Evolutionary conservation across 2,329 filamentous ascomycete species (phyloP).

Genomic region (Monosporascus sp.): DNA sequence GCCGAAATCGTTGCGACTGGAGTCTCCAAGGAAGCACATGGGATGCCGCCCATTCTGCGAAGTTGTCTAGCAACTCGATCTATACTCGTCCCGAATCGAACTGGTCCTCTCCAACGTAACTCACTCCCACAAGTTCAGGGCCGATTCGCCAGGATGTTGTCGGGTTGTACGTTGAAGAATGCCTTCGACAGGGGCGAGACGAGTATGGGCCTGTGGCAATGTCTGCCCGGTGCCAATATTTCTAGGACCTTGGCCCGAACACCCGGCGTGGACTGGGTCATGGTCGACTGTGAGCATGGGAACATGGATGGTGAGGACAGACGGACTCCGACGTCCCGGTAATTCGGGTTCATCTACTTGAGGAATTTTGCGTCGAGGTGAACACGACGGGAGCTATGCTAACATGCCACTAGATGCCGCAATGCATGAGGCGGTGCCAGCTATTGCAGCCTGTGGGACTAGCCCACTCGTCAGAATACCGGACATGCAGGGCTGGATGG

Average conservation of each 20-base stretch:
- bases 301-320: conserved; percentile 42
- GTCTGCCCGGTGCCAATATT: conserved; percentile 55
- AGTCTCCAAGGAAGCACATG: no score
- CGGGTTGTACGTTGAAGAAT: conserved; percentile 37
- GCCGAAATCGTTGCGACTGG: no score
- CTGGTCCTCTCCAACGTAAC: no score
- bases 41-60: no score
- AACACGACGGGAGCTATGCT: not conserved
- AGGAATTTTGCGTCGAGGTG: fast-evolving
- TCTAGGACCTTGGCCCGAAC: conserved; percentile 55
- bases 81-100: no score
- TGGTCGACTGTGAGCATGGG: conserved; percentile 56
- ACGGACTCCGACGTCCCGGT: not conserved
- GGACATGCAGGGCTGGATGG: conserved; percentile 51
- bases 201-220: conserved; percentile 58
- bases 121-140: no score
- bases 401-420: conserved; percentile 36
- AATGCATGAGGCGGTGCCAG: conserved; percentile 54
- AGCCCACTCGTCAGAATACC: conserved; percentile 54
- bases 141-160: conserved; percentile 12
- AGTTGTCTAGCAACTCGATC: no score
- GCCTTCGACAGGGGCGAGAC: conserved; percentile 43
- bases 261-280: conserved; percentile 60
- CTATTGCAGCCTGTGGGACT: conserved; percentile 49
- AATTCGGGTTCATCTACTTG: not conserved